phyloP scores from a whole-genome alignment of 768 basidiomycete genomes.

The Tricholoma terreum region DNA sequence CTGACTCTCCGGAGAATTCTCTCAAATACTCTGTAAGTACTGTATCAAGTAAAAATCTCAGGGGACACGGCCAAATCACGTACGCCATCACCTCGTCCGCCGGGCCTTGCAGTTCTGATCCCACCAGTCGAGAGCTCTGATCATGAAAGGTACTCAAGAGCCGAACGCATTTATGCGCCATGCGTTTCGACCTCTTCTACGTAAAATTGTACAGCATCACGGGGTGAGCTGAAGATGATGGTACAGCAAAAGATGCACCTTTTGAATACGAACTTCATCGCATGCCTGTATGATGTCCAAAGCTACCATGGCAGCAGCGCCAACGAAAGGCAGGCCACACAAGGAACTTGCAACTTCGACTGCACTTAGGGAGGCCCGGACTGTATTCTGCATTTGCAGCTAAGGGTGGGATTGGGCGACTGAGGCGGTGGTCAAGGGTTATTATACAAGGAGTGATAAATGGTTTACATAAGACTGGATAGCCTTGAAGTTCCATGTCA shows the following conservation, averaged over 20 bases:
- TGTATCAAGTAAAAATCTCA: background rate
- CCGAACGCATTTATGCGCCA: constrained; percentile 40
- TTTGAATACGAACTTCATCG: constrained; percentile 44
- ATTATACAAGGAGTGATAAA: no score
- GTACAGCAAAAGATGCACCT: constrained; percentile 31
- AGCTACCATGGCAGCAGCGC: constrained; percentile 40
- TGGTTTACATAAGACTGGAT: background rate
- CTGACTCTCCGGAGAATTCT: constrained; percentile 36
- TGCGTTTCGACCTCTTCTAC: constrained; percentile 34
- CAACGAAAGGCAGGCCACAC: constrained; percentile 44
- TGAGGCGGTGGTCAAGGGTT: no score
- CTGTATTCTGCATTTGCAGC: constrained; percentile 15
- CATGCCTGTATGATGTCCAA: constrained; percentile 45
- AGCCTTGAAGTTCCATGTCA: constrained; percentile 23
- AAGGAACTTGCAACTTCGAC: constrained; percentile 43
- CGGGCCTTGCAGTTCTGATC: constrained; percentile 36
- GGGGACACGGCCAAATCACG: constrained; percentile 13
- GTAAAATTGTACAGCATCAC: background rate
- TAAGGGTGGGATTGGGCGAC: no score
- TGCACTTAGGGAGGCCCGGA: constrained; percentile 22
- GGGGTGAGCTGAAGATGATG: constrained; percentile 1
- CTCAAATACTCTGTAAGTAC: constrained; percentile 36
- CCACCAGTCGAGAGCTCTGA: constrained; percentile 33
- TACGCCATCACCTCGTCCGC: constrained; percentile 46
- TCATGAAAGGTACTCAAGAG: constrained; percentile 40